Evolutionary conservation across 2,329 filamentous ascomycete genomes (phyloP).

Genomic region (Lojkania enalia): DNA sequence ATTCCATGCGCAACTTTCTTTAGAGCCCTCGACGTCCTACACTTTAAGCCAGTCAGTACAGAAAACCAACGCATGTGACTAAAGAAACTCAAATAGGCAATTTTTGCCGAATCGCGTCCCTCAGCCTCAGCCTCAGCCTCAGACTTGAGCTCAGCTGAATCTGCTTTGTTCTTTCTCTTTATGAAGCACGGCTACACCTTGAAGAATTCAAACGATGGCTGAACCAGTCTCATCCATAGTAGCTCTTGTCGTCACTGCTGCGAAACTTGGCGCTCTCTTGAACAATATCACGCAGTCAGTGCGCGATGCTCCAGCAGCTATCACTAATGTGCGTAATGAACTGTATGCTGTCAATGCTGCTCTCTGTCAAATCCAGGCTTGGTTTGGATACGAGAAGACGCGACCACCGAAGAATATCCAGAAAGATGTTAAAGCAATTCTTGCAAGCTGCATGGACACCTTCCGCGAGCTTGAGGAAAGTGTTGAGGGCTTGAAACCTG

Average conservation of each 20-base stretch:
- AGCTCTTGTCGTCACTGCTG: not conserved
- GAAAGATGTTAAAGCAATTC: not conserved
- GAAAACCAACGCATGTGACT: too few relatives aligned
- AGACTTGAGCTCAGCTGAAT: too few relatives aligned
- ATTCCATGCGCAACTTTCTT: too few relatives aligned
- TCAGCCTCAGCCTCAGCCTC: too few relatives aligned
- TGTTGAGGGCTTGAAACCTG: not conserved
- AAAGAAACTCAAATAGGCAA: too few relatives aligned
- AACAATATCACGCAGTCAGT: not conserved
- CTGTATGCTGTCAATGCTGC: not conserved
- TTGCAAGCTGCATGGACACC: not conserved
- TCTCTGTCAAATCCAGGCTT: not conserved
- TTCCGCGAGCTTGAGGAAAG: not conserved
- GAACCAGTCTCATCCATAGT: not conserved
- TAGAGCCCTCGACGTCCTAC: too few relatives aligned
- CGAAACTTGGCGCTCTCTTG: not conserved
- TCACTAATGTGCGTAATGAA: not conserved
- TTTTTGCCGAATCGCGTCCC: too few relatives aligned
- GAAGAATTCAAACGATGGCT: too few relatives aligned
- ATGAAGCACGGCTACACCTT: too few relatives aligned
- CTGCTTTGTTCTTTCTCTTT: too few relatives aligned
- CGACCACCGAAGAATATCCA: not conserved
- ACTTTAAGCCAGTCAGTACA: too few relatives aligned
- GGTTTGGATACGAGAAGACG: not conserved
- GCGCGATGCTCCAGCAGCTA: not conserved